Base-by-base conservation (phyloP, 2,329 filamentous ascomycete genomes). In the Diaporthe vexans region DNA sequence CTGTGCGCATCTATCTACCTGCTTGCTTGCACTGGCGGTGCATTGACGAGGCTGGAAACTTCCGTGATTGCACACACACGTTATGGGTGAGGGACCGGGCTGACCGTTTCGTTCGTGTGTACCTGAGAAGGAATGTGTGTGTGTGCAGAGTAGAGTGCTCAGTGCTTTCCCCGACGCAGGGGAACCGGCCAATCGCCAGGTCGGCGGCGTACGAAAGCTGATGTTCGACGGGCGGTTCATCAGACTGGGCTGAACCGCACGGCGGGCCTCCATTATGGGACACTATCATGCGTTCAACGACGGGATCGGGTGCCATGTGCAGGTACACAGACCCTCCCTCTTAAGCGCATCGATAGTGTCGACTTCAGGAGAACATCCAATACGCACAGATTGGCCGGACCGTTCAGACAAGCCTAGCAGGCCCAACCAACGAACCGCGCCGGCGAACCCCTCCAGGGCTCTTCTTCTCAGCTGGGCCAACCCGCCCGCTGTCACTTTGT, bases 361-460 rank as follows among this genome's bases (percentile, higher is more conserved):
- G n/a, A n/a, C n/a, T n/a, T n/a, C n/a, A n/a, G n/a, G n/a, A n/a
- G 40, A 19, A 19, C 40, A 5, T 1, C 9, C 46, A 17, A 40
- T n/a, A n/a, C 46, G 63, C 63, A 68, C 63, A 68, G 48, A 40
- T 54, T 37, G 63, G 24, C 29, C 13, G 61, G n/a, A 26, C 13
- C 13, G 63, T 40, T 3, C 33, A 52, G 43, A 54, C 33, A 40
- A 54, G 21, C 1, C 17, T 21, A 24, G n/a, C n/a, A n/a, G 24
- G 40, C 26, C 59, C 59, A 40, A 24, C 37, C 19, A 57, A 35
- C 29, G 35, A 13, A 13, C 35, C 35, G 35, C 35, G 10, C 35
- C 35, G 35, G 35, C 35, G 35, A 37, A 37, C 35, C 29, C 29
- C 29, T 29, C 29, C 29, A 29, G 29, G 29, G 29, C 29, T 4